Conservation (phyloP, 75 land plant species). For the Gnetum montanum region DNA sequence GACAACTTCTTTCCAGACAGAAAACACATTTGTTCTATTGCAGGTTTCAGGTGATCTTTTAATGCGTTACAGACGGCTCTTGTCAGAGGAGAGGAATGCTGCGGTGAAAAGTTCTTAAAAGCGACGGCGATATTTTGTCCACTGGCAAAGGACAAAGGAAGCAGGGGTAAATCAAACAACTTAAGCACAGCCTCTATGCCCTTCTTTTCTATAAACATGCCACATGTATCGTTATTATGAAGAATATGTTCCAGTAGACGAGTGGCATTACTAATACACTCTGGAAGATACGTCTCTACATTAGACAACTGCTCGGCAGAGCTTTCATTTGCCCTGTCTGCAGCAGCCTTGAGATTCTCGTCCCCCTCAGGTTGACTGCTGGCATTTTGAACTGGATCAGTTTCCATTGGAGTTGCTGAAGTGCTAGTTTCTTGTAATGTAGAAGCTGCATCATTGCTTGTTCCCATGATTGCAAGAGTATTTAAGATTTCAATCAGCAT, state of each 20-base stretch:
- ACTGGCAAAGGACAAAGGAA: conserved; percentile 62
- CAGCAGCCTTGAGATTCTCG: conserved; percentile 14
- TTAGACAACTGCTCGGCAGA: conserved; percentile 23
- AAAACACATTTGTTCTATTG: conserved; percentile 34
- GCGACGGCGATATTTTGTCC: conserved; percentile 76
- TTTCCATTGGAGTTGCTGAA: conserved; percentile 76
- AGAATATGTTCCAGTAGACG: conserved; percentile 79
- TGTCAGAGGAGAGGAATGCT: conserved; percentile 73
- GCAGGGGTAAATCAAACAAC: conserved; percentile 56
- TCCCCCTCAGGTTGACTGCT: conserved; percentile 15
- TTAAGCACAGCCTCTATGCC: conserved; percentile 85
- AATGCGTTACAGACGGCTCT: conserved; percentile 56
- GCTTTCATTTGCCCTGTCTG: conserved; percentile 27
- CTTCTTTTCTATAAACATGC: conserved; percentile 81
- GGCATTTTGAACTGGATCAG: conserved; percentile 49
- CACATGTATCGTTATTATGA: conserved; percentile 86
- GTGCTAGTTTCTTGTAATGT: conserved; percentile 18
- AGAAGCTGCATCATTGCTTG: conserved; percentile 22
- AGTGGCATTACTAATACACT: conserved; percentile 66
- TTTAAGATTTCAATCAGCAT: conserved; percentile 79
- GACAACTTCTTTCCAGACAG: conserved; percentile 39
- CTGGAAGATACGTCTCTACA: conserved; percentile 60
- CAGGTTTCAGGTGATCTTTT: conserved; percentile 63
- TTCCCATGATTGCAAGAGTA: conserved; percentile 54
- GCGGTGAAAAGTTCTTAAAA: conserved; percentile 82